Evolutionary conservation across 2,329 filamentous ascomycete genomes (phyloP), one percentile per base, ranked within the genome.

Genomic region (Pseudogymnoascus sp.): DNA sequence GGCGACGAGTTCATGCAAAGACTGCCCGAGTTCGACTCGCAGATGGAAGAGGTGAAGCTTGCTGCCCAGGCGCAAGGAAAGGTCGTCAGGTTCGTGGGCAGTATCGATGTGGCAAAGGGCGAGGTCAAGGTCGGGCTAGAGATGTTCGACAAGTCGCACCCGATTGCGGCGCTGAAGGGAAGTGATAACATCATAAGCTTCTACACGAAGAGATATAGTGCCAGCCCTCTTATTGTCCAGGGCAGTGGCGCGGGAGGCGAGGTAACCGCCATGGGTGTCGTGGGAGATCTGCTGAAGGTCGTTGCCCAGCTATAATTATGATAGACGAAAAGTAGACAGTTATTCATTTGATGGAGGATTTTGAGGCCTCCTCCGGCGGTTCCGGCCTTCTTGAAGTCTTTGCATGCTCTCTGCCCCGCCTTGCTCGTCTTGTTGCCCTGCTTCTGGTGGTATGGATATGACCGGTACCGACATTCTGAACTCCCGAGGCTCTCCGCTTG

Each of bases 111-210:
- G 46, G 82, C 79, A n/a, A 84, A 82, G 66, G 89, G 91, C 74
- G 80, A 87, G 69, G 89, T 97, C 75, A 96, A 93, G 81, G 95
- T 99, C 64, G 93, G 95, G 2, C 78, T 99, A 68, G 89, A 97
- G 82, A 90, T 89, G 78, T 93, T 92, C 70, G 92, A 96, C 69
- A 86, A 85, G 70, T 90, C 89, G 65, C 91, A 96, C 73, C 90
- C 95, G 11, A 97, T 99, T 78, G 95, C 95, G 12, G 89, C 90
- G 59, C 82, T 99, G 64, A 96, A 96, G 83, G 95, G 95, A 37
- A 97, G 93, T 76, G 95, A 97, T 75, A 99, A 99, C 80, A 96
- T 99, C 75, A 96, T 99, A 74, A 96, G 89, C 81, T 97, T 99
- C 81, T 96, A 97, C 78, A 99, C 95, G 5, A 89, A 96, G 82